Percentiles rank a stretch among this genome's conserved stretches.
Conservation (phyloP, 2,329 filamentous ascomycete genomes). For the Ascosphaera acerosa region DNA sequence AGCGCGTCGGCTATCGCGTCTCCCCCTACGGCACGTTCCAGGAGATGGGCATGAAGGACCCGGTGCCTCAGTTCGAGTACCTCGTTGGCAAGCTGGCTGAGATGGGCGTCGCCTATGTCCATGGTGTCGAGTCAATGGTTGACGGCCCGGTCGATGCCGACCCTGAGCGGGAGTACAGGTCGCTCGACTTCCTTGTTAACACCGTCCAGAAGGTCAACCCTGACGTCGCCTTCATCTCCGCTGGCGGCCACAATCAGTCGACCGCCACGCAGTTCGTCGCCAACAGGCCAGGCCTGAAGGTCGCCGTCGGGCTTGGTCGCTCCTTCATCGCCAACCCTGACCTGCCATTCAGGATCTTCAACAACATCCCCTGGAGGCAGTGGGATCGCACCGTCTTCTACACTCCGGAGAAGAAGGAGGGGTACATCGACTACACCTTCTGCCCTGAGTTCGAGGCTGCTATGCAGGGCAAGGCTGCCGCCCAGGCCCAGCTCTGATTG, state of each 20-base stretch:
- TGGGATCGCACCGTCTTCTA: constrained; percentile 22
- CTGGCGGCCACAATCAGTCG: constrained; percentile 21
- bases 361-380: constrained; percentile 13
- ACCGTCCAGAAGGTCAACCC: constrained; percentile 21
- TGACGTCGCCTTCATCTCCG: constrained; percentile 18
- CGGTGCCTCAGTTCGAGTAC: constrained; percentile 36
- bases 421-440: constrained; percentile 18
- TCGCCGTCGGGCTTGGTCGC: constrained; percentile 18
- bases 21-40: constrained; percentile 19
- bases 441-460: constrained; percentile 2
- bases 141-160: constrained; percentile 5
- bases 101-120: constrained; percentile 33
- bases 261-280: constrained; percentile 17
- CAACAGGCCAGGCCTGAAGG: constrained; percentile 9
- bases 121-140: constrained; percentile 34
- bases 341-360: constrained; percentile 17
- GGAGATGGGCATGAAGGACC: constrained; percentile 33
- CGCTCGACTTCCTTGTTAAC: constrained; percentile 21
- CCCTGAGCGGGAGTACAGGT: constrained; percentile 13
- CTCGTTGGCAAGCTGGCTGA: constrained; percentile 26
- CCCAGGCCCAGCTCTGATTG: no score
- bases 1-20: constrained; percentile 23
- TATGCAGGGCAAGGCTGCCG: constrained; percentile 1
- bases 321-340: constrained; percentile 23
- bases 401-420: constrained; percentile 10